Conservation (phyloP, 768 basidiomycete species). For the Podaxis sp. region DNA sequence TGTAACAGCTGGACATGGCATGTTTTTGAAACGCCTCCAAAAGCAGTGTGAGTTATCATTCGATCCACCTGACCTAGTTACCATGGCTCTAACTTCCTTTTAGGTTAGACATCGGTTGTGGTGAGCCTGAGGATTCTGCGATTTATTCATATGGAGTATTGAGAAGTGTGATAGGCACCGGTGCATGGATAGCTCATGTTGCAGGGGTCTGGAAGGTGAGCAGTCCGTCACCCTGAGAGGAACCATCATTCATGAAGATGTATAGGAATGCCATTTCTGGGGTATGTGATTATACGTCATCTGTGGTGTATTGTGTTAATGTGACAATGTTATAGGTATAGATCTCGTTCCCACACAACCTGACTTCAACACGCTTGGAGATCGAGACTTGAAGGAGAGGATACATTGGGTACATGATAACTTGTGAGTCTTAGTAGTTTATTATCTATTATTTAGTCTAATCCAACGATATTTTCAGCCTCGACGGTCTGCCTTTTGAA, state of each 20-base stretch:
- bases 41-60: slow-evolving; percentile 49
- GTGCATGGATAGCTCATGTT: slow-evolving; percentile 66
- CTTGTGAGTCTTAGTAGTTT: slow-evolving; percentile 42
- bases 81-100: slow-evolving; percentile 6
- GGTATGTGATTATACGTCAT: slow-evolving; percentile 34
- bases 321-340: slow-evolving; percentile 37
- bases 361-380: slow-evolving; percentile 56
- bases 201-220: slow-evolving; percentile 61
- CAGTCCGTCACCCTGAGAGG: slow-evolving; percentile 11
- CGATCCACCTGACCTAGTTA: not conserved
- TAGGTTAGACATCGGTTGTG: slow-evolving; percentile 72
- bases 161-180: slow-evolving; percentile 44
- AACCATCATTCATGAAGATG: not conserved
- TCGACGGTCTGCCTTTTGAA: slow-evolving; percentile 66
- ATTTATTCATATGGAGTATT: not conserved
- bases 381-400: slow-evolving; percentile 49
- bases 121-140: slow-evolving; percentile 30
- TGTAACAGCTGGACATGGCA: slow-evolving; percentile 63
- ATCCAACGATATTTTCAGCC: slow-evolving; percentile 29
- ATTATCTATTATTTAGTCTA: not conserved
- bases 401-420: slow-evolving; percentile 73
- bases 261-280: slow-evolving; percentile 30
- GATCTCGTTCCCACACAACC: slow-evolving; percentile 74
- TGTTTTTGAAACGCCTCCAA: slow-evolving; percentile 54
- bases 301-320: not conserved